These are phyloP conservation scores for Chrysosporium keratinophilum DNA, from an alignment of 2,329 filamentous ascomycete species.

Conservation along the genomic window DNA sequence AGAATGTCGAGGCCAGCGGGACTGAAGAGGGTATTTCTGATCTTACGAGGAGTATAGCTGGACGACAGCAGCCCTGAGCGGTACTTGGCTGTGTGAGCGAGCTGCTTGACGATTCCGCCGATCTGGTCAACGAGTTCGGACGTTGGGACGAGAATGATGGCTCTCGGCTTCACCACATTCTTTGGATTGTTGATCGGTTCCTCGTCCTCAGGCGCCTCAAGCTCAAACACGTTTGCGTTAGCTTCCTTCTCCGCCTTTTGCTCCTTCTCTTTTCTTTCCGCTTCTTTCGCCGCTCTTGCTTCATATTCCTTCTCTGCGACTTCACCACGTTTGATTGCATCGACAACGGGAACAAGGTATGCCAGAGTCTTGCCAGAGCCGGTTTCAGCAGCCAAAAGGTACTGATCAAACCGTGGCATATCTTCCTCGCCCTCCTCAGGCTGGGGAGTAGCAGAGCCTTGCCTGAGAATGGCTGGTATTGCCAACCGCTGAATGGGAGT, in stretches of 20 bases:
- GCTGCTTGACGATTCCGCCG: constrained; percentile 63
- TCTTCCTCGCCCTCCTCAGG: constrained; percentile 34
- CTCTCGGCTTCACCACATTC: constrained; percentile 62
- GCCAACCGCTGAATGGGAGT: constrained; percentile 85
- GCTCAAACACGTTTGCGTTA: constrained; percentile 49
- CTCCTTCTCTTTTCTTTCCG: constrained; percentile 29
- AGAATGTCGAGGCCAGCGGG: constrained; percentile 73
- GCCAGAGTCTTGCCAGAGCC: constrained; percentile 94
- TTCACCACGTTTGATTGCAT: constrained; percentile 73
- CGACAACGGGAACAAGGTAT: constrained; percentile 73
- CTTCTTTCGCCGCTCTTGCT: constrained; percentile 50
- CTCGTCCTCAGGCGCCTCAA: constrained; percentile 52
- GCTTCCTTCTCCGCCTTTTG: constrained; percentile 37
- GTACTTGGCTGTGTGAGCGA: constrained; percentile 80
- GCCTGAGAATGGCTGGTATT: constrained; percentile 63
- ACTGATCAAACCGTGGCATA: constrained; percentile 49
- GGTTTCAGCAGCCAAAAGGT: constrained; percentile 86
- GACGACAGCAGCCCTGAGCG: constrained; percentile 75
- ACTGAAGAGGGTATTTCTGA: constrained; percentile 74
- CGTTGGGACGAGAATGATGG: constrained; percentile 80
- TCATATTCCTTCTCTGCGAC: constrained; percentile 46
- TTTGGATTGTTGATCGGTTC: constrained; percentile 58
- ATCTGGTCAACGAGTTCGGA: constrained; percentile 88
- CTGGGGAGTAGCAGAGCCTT: neutral
- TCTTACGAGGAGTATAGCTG: constrained; percentile 62